Evolutionary conservation across 2,329 filamentous ascomycete genomes (phyloP).

Genomic region (Fusarium pseudoanthophilum): DNA sequence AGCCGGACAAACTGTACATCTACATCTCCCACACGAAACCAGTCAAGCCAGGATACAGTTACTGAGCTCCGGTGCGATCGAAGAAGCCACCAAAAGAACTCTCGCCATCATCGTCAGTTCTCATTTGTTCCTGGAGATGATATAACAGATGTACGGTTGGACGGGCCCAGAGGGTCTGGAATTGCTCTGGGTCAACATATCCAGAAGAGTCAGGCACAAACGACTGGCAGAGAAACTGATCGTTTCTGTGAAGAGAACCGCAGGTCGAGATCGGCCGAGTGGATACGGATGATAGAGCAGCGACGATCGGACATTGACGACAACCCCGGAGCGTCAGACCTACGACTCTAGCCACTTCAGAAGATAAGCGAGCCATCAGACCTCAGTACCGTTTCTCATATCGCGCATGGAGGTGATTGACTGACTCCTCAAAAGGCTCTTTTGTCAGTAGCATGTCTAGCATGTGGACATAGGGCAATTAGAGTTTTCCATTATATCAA

Average conservation of each 20-base stretch:
- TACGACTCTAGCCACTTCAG: neutral
- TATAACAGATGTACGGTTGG: constrained; percentile 12
- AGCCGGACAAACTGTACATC: neutral
- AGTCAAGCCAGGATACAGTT: neutral
- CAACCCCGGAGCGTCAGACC: neutral
- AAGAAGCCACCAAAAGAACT: neutral
- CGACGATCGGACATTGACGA: constrained; percentile 11
- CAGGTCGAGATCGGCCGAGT: constrained; percentile 33
- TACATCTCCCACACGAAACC: neutral
- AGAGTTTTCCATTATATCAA: constrained; percentile 31
- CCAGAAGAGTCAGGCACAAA: neutral
- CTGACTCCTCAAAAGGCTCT: neutral
- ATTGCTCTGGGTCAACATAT: neutral
- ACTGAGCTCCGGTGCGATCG: neutral
- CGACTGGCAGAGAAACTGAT: neutral
- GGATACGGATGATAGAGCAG: constrained; percentile 8
- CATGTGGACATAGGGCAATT: neutral
- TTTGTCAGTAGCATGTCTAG: neutral
- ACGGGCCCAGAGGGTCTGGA: neutral
- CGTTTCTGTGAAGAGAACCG: neutral
- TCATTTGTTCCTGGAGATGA: constrained; percentile 46
- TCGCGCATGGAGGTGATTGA: neutral
- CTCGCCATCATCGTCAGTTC: constrained; percentile 41
- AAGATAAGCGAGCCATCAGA: neutral
- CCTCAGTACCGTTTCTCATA: neutral